Percentiles rank a stretch among this genome's conserved stretches.
Conservation (phyloP, 192 early-diverging fungal species). For the Helicostylum pulchrum region DNA sequence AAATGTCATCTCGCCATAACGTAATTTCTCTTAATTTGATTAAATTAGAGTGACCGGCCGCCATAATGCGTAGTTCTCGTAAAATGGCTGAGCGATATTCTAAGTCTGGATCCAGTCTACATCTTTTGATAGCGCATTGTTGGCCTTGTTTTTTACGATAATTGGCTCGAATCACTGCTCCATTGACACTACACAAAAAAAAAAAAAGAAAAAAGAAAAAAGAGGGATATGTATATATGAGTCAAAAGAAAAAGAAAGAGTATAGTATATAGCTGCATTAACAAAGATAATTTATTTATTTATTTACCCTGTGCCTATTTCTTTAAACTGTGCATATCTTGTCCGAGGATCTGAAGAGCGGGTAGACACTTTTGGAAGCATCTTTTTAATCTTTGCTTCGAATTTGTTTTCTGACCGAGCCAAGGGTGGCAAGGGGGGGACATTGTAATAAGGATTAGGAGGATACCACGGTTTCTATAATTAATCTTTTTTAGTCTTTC, state of each 20-base stretch:
- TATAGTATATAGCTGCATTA: not conserved
- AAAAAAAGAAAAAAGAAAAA: slow-evolving; percentile 3
- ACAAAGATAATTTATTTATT: not conserved
- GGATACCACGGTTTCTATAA: slow-evolving; percentile 38
- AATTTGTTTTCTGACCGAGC: slow-evolving; percentile 36
- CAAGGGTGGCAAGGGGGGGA: slow-evolving; percentile 34
- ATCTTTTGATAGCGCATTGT: slow-evolving; percentile 39
- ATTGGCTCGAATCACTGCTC: slow-evolving; percentile 36
- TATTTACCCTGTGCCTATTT: slow-evolving; percentile 32
- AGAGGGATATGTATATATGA: not conserved
- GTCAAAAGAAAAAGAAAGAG: too few species aligned
- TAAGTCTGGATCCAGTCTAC: slow-evolving; percentile 35
- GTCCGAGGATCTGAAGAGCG: slow-evolving; percentile 22
- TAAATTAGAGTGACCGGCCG: slow-evolving; percentile 30
- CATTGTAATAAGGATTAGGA: slow-evolving; percentile 29
- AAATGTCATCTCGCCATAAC: slow-evolving; percentile 37
- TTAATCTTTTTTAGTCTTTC: slow-evolving; percentile 1
- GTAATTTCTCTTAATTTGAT: slow-evolving; percentile 37
- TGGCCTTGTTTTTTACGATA: slow-evolving; percentile 27
- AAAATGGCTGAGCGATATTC: slow-evolving; percentile 39
- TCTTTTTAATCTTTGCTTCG: slow-evolving; percentile 29
- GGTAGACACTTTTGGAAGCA: slow-evolving; percentile 24
- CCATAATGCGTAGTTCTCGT: slow-evolving; percentile 39
- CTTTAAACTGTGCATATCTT: slow-evolving; percentile 32
- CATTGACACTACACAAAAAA: slow-evolving; percentile 25